Evolutionary conservation across 345 rosid species (phyloP), one percentile per base, ranked within the genome.

Genomic region (Hibiscus tridactylites): DNA sequence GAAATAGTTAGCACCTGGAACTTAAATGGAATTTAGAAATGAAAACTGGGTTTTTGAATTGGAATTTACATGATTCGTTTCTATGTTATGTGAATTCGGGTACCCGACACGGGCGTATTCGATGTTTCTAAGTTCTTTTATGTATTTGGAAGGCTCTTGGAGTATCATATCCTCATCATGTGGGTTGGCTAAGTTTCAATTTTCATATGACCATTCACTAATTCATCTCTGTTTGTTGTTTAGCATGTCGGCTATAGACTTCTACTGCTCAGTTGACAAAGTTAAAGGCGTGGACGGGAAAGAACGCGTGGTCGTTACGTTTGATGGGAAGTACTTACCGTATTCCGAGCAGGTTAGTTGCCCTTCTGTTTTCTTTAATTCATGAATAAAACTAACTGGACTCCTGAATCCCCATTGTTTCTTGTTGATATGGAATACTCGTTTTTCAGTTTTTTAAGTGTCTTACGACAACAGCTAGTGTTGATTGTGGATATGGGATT

Each of bases 181-280:
- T 15, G 17, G n/a, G 2, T 52, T 52, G 56, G 9, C 0, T 8
- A 44, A 10, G 19, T 54, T 54, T 54, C 3, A 37, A 9, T 39
- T 12, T 21, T 46, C 35, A 59, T 58, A 19, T 64, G 13, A 9
- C 52, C 29, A 64, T 64, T 64, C 16, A 10, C 16, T 63, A 4
- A 63, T 4, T 39, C 61, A 13, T 64, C 33, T 9, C 19, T 26
- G 10, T 17, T n/a, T 53, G 33, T 19, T 75, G 56, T 66, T 65
- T 79, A 93, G 97, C 57, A 93, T 90, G 98, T 93, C 97, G 3
- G 96, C 97, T 3, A 88, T 93, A 87, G 98, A 93, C 71, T 93
- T 90, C 81, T 87, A 87, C 82, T 91, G 97, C 85, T 91, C 98
- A 0, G 98, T 93, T 10, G 96, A 93, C 85, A 91, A 91, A 82